Evolutionary conservation across 129 eudicot genomes (phyloP), one percentile per base, ranked within the genome.

Genomic region (Tagetes patula): DNA sequence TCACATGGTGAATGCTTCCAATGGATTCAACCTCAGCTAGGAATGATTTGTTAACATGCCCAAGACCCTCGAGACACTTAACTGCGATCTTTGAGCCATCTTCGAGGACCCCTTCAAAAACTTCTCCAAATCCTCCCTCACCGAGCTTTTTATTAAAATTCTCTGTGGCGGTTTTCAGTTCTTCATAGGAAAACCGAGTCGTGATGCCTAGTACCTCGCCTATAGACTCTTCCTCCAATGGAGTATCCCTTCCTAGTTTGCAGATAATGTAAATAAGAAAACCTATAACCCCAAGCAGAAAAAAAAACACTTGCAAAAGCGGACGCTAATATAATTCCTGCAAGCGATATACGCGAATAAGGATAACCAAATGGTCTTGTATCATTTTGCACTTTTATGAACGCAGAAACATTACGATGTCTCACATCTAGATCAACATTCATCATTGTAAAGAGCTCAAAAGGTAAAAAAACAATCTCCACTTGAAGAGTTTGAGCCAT

Each of bases 1-100:
- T 56, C 38, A 56, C 63, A 56, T 56, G 63, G 63, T 56, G 63
- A 56, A 56, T 56, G 63, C 38, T 48, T 48, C 53, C 53, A 11
- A 48, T 10, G 14, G 53, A 48, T 48, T 48, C 14, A 48, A 48
- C 53, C 53, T 48, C 53, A 48, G 53, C 53, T 3, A 48, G 20
- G 14, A 48, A 48, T 48, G 53, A 48, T 10, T 55, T 55, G 12
- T 55, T 55, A 30, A 55, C 13, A 1, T 55, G 62, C 62, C 62
- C 62, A 6, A 55, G 62, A 55, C 62, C 62, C 34, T 55, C 62
- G 3, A 55, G 62, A 55, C 34, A 7, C 31, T 55, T 55, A 6
- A 55, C 13, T 8, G 62, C 62, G 3, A 55, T 55, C 62, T 55
- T 55, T 0, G 62, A 55, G 37, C 34, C 37, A 30, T 55, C 62